Evolutionary conservation across 2,329 filamentous ascomycete genomes (phyloP).

Genomic region (Pseudocercospora macadamiae): DNA sequence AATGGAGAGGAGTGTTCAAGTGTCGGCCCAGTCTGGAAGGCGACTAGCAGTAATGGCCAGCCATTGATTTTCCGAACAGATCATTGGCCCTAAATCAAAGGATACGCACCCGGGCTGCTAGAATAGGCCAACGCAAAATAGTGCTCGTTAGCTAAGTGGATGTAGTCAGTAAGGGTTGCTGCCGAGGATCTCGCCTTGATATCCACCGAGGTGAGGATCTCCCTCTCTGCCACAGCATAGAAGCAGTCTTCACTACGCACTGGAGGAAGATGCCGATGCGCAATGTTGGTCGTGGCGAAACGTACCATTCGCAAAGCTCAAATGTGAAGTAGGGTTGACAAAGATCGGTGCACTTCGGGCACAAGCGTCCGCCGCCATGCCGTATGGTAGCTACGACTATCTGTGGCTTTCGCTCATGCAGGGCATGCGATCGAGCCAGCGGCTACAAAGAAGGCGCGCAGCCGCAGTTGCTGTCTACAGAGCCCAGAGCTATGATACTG

Average conservation of each 20-base stretch:
- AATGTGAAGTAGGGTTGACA: not conserved
- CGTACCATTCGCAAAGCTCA: not conserved
- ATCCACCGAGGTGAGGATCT: not conserved
- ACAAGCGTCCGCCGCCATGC: conserved; percentile 2
- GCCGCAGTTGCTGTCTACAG: not conserved
- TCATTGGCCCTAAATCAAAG: not conserved
- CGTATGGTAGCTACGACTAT: not conserved
- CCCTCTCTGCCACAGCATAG: not conserved
- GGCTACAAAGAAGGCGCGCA: not conserved
- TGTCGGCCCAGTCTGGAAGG: not conserved
- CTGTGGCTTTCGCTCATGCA: conserved; percentile 7
- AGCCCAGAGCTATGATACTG: not conserved
- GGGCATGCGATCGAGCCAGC: not conserved
- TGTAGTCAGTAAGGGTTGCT: not conserved
- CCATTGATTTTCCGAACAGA: not conserved
- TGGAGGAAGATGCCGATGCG: not conserved
- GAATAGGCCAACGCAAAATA: conserved; percentile 9
- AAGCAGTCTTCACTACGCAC: not conserved
- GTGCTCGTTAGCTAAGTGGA: not conserved
- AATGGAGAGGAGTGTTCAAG: too few species aligned
- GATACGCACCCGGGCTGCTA: conserved; percentile 1
- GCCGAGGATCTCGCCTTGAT: not conserved
- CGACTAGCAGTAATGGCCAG: not conserved
- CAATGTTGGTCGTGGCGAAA: not conserved
- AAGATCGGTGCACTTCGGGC: conserved; percentile 18